Evolutionary conservation across 352 stramenopile genomes (phyloP), one percentile per base, ranked within the genome.

Genomic region (Phytophthora pinifolia): DNA sequence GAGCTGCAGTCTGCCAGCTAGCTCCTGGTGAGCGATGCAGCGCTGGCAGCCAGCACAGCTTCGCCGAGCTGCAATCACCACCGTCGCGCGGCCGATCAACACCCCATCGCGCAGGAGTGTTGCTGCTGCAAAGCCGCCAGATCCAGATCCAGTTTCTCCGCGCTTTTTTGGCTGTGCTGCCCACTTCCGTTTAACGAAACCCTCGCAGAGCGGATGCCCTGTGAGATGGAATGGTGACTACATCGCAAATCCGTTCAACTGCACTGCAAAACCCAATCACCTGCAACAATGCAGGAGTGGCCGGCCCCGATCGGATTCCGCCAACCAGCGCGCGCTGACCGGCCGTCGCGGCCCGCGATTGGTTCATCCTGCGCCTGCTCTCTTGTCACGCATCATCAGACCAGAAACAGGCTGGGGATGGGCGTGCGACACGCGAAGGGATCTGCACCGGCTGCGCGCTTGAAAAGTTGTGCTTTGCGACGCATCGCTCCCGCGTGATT

Each of bases 391-490:
- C 56, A 65, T 70, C 62, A 49, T 25, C 9, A 25, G 31, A 13
- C 33, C 51, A 70, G 57, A 66, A 59, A 70, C 62, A 9, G 42
- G 32, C 48, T 14, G 20, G 33, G 35, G 62, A 66, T 70, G 62
- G 51, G 47, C 51, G 31, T 67, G 59, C 6, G 59, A 69, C 53
- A 72, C 53, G 59, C 41, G 32, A 69, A 53, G 53, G 58, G 58
- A 59, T 72, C 63, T 59, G 54, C 36, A 36, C 48, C 32, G 36
- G 59, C 36, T 55, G 47, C 17, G 36, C 38, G 12, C 31, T 32
- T 32, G 9, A 12, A 37, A 27, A 27, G 49, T 54, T 54, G 54
- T 61, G 29, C 51, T 63, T 63, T 66, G 62, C 38, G 10, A 20
- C 36, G 35, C 53, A 34, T 59, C 50, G 44, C 25, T 13, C n/a